Evolutionary conservation across 345 rosid genomes (phyloP).

Genomic region (Chamaenerion angustifolium): DNA sequence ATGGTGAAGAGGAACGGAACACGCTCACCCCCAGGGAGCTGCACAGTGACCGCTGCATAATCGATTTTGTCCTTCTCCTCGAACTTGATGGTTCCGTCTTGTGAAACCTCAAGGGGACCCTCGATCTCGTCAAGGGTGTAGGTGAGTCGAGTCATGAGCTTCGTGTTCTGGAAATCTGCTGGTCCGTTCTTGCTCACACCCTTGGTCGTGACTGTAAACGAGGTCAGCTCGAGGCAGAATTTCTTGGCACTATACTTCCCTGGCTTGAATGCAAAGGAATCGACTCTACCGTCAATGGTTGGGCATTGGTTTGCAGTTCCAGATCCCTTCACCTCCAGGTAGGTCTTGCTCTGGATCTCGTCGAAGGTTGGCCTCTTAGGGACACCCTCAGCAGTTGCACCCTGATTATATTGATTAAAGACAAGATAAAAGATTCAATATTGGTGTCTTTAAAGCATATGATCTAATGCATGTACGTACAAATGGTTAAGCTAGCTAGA

Average conservation of each 20-base stretch:
- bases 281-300: slow-evolving; percentile 61
- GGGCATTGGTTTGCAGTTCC: slow-evolving; percentile 97
- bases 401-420: slow-evolving; percentile 23
- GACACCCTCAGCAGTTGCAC: slow-evolving; percentile 78
- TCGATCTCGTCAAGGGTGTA: slow-evolving; percentile 94
- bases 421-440: neutral
- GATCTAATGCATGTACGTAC: no score
- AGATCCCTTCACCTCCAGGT: slow-evolving; percentile 87
- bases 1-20: no score
- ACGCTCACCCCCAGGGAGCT: slow-evolving; percentile 82
- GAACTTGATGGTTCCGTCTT: no score
- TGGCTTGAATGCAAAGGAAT: slow-evolving; percentile 56
- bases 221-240: slow-evolving; percentile 86
- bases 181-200: slow-evolving; percentile 67
- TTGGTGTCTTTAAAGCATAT: no score
- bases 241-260: slow-evolving; percentile 83
- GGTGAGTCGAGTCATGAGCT: slow-evolving; percentile 96
- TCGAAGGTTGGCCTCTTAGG: no score
- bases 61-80: slow-evolving; percentile 78
- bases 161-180: slow-evolving; percentile 82
- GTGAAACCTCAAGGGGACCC: slow-evolving; percentile 84
- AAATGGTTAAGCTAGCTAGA: no score
- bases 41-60: slow-evolving; percentile 79
- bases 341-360: slow-evolving; percentile 92
- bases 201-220: slow-evolving; percentile 93